A percentile compares a stretch with the other conserved stretches of the same genome.
Evolutionary conservation across 2,329 filamentous ascomycete genomes (phyloP).

Genomic region (Verticillium longisporum): DNA sequence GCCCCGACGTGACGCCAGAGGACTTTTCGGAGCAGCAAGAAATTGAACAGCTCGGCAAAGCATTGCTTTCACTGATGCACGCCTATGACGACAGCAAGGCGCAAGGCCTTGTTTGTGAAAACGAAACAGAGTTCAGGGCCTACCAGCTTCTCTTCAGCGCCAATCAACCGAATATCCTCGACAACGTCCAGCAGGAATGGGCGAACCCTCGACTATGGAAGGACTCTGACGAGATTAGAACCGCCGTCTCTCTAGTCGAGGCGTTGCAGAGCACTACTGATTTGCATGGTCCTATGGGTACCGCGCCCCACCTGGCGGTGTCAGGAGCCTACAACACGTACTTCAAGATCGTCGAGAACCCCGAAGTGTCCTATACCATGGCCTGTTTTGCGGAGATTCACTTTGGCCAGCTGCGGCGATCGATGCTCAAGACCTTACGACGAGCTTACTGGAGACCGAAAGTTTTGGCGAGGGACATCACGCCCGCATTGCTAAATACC

Average conservation of each 20-base stretch:
- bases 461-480: slow-evolving; percentile 53
- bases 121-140: slow-evolving; percentile 60
- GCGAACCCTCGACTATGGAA: slow-evolving; percentile 42
- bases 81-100: slow-evolving; percentile 59
- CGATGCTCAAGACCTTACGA: slow-evolving; percentile 48
- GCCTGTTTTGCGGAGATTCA: slow-evolving; percentile 64
- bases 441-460: slow-evolving; percentile 49
- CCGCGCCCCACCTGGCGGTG: slow-evolving; percentile 39
- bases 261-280: slow-evolving; percentile 52
- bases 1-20: slow-evolving; percentile 46
- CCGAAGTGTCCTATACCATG: slow-evolving; percentile 59
- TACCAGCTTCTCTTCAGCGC: slow-evolving; percentile 60
- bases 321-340: slow-evolving; percentile 45
- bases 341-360: slow-evolving; percentile 52
- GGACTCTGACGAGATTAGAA: slow-evolving; percentile 51
- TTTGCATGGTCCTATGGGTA: slow-evolving; percentile 49
- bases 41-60: slow-evolving; percentile 59
- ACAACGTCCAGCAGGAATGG: slow-evolving; percentile 49
- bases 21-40: slow-evolving; percentile 63
- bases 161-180: slow-evolving; percentile 48
- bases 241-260: slow-evolving; percentile 54
- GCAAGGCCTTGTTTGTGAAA: slow-evolving; percentile 50
- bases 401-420: slow-evolving; percentile 53
- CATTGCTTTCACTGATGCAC: slow-evolving; percentile 57
- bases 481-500: slow-evolving; percentile 45